These are phyloP conservation scores for Amylostereum chailletii DNA, from an alignment of 1,284 basidiomycete species.

Conservation along the genomic window DNA sequence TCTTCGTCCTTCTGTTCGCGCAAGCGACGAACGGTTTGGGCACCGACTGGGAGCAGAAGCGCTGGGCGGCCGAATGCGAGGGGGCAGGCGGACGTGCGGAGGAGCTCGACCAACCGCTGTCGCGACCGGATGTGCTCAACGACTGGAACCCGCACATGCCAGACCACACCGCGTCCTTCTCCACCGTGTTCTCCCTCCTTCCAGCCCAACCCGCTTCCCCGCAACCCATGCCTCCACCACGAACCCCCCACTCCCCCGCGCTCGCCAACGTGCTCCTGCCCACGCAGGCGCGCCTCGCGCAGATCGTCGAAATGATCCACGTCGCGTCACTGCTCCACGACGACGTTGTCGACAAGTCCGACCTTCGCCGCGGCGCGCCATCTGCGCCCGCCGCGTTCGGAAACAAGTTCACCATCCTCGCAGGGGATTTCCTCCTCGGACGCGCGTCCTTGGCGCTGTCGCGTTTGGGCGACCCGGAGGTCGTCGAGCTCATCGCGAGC, in stretches of 20 bases:
- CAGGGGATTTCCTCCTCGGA: slow-evolving; percentile 93
- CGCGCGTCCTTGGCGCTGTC: slow-evolving; percentile 85
- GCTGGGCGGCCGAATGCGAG: slow-evolving; percentile 35
- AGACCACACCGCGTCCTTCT: slow-evolving; percentile 53
- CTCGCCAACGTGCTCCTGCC: slow-evolving; percentile 52
- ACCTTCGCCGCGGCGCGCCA: slow-evolving; percentile 73
- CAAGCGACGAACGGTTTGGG: slow-evolving; percentile 85
- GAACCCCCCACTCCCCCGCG: slow-evolving; percentile 18
- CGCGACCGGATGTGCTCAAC: slow-evolving; percentile 68
- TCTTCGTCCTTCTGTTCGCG: slow-evolving; percentile 86
- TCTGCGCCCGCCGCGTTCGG: slow-evolving; percentile 86
- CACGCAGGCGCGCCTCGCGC: slow-evolving; percentile 86
- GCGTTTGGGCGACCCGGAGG: slow-evolving; percentile 80
- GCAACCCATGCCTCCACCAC: slow-evolving; percentile 31
- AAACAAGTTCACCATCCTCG: slow-evolving; percentile 94
- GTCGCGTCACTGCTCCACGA: slow-evolving; percentile 95
- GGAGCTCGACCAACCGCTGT: slow-evolving; percentile 64
- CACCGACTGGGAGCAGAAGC: slow-evolving; percentile 39
- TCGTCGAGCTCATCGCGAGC: slow-evolving; percentile 88
- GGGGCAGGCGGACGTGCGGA: slow-evolving; percentile 31
- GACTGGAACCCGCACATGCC: slow-evolving; percentile 82
- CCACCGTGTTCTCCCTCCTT: slow-evolving; percentile 33
- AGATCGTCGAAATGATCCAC: slow-evolving; percentile 98
- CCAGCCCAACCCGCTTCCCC: slow-evolving; percentile 30
- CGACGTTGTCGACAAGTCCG: slow-evolving; percentile 86